Base-by-base conservation (phyloP, 2,329 filamentous ascomycete species). In the Exophiala alcalophila region DNA sequence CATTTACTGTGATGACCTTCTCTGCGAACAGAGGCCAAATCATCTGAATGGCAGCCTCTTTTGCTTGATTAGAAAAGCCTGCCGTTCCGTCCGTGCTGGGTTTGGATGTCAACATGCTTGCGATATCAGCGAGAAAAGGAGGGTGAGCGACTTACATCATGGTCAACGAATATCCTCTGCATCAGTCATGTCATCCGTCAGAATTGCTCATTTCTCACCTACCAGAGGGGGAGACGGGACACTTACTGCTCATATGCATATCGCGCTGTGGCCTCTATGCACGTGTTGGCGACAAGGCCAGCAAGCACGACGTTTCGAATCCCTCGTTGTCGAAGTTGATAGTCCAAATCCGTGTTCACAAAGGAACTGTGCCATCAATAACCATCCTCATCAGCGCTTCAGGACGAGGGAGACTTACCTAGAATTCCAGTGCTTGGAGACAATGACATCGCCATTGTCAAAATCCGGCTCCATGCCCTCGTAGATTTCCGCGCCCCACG, bases 311-410 rank as follows among this genome's bases (percentile, higher is more conserved):
- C 15, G 25, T 63, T 47, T 2, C 52, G 58, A 6, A 65, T 59
- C 10, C 60, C 60, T 10, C 58, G 50, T 42, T 65, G 61, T 4
- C 50, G 50, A 12, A 65, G 53, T 44, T 64, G 61, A 42, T 57
- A 64, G 27, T 64, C 58, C 19, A 65, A 34, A 51, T 65, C 62
- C 1, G 62, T 65, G 26, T 63, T 64, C n/a, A 53, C 35, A 32
- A 65, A 65, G 1, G 59, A 62, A 35, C 59, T 35, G n/a, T 25
- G n/a, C n/a, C n/a, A n/a, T n/a, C n/a, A n/a, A n/a, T n/a, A n/a
- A n/a, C n/a, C n/a, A n/a, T n/a, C n/a, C n/a, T n/a, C n/a, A n/a
- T n/a, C n/a, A n/a, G n/a, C n/a, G n/a, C n/a, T n/a, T n/a, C n/a
- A n/a, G n/a, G n/a, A n/a, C n/a, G n/a, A n/a, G n/a, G n/a, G n/a